A percentile compares a stretch with the other conserved stretches of the same genome.
Conservation (phyloP, 306 rosid genomes). For the Cicer judaicum region DNA sequence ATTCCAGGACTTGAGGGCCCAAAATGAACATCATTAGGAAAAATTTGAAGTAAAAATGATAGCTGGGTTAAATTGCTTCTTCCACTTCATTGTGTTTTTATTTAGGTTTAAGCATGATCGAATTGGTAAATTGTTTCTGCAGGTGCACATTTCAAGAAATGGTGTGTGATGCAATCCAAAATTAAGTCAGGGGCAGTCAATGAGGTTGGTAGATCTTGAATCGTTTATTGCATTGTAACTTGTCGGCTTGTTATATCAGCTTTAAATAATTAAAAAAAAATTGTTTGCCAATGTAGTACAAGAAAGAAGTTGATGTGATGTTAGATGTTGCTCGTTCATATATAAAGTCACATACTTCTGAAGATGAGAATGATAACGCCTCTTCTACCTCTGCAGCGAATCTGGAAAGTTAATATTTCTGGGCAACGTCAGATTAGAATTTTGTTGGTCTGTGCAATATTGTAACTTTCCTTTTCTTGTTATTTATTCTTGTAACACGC, state of each 20-base stretch:
- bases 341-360: constrained; percentile 50
- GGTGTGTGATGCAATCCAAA: constrained; percentile 97
- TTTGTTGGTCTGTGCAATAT: constrained; percentile 43
- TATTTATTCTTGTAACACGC: constrained; percentile 39
- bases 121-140: constrained; percentile 39
- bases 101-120: constrained; percentile 37
- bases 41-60: constrained; percentile 19
- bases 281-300: constrained; percentile 69
- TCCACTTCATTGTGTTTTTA: constrained; percentile 3
- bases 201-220: constrained; percentile 69
- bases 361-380: constrained; percentile 43
- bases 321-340: constrained; percentile 72
- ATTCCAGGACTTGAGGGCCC: constrained; percentile 25
- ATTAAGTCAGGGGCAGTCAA: constrained; percentile 86
- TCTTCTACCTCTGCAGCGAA: constrained; percentile 45
- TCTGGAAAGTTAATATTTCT: constrained; percentile 49
- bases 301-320: constrained; percentile 84
- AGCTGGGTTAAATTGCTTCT: constrained; percentile 26
- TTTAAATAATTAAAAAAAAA: constrained; percentile 30
- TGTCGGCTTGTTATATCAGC: constrained; percentile 20
- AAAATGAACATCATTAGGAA: constrained; percentile 2
- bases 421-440: constrained; percentile 36
- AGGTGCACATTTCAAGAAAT: constrained; percentile 99
- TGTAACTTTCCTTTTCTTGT: constrained; percentile 28
- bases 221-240: constrained; percentile 20